phyloP scores from a whole-genome alignment of 2,329 filamentous ascomycete species.

The Aureobasidium sp. region DNA sequence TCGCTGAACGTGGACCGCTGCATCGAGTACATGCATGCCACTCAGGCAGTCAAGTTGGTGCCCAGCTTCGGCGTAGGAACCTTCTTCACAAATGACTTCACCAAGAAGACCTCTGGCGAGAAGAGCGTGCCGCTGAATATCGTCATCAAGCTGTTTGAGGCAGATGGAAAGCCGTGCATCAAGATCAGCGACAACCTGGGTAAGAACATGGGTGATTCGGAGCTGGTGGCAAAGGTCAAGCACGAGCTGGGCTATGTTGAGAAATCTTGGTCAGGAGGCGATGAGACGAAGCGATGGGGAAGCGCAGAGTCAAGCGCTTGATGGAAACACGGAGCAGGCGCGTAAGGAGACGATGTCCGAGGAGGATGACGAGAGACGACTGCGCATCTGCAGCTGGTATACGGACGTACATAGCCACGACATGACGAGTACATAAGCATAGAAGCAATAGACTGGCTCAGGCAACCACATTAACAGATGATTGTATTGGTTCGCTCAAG shows the following conservation, averaged over 20 bases:
- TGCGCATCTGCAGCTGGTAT: no score
- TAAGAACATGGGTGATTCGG: slow-evolving; percentile 87
- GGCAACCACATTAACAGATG: neutral
- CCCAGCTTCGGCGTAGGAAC: slow-evolving; percentile 93
- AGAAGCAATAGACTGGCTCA: neutral
- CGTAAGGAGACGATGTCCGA: neutral
- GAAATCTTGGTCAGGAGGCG: slow-evolving; percentile 70
- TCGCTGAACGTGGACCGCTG: slow-evolving; percentile 86
- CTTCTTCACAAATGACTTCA: slow-evolving; percentile 88
- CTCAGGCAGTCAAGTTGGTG: slow-evolving; percentile 71
- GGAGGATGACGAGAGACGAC: neutral
- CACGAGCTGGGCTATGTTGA: slow-evolving; percentile 76
- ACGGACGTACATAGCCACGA: neutral
- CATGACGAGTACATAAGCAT: neutral
- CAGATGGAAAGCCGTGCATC: slow-evolving; percentile 69
- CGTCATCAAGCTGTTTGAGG: slow-evolving; percentile 91
- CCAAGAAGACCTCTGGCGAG: slow-evolving; percentile 58
- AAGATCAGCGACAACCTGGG: slow-evolving; percentile 84
- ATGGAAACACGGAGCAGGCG: neutral
- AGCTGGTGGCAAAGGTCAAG: slow-evolving; percentile 76
- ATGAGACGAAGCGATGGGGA: slow-evolving; percentile 79
- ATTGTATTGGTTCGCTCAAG: neutral
- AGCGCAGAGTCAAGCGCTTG: neutral
- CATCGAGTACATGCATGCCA: slow-evolving; percentile 77
- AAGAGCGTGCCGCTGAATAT: slow-evolving; percentile 96